Evolutionary conservation across 1,284 basidiomycete genomes (phyloP), one percentile per base, ranked within the genome.

Genomic region (Cutaneotrichosporon dermatis): DNA sequence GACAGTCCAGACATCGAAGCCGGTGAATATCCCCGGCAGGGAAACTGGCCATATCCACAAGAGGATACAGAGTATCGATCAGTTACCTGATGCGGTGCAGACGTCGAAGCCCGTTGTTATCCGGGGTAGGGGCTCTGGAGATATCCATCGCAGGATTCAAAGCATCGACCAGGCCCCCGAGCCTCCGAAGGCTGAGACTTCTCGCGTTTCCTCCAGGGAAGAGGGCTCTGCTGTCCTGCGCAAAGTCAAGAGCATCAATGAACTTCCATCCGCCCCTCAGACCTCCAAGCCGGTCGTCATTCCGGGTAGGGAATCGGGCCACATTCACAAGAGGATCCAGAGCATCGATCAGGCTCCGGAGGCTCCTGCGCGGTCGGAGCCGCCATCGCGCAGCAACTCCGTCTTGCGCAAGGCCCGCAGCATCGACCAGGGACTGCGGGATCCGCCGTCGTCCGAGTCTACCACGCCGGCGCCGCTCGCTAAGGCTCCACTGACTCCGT

Each of bases 191-290:
- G 9, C 35, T 33, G 33, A 34, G 25, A 49, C 46, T 9, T 12
- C 33, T 5, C 46, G 46, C 46, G 34, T 36, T n/a, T 39, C 42
- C 43, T 44, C 44, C 37, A 39, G 43, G 1, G 34, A 49, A 33
- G 34, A n/a, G 34, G 46, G n/a, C 10, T 49, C 46, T 6, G 46
- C 46, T 6, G 54, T 55, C 7, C 58, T 63, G 48, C 62, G 58
- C 35, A 63, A 63, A 45, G 56, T 59, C 6, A 59, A 59, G 41
- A 63, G 58, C 49, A 37, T 57, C 44, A 51, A 55, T 12, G n/a
- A 55, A 4, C 9, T 16, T n/a, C 41, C 51, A 6, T 34, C 25
- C 2, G 42, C 41, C 5, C n/a, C 39, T 7, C 50, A 41, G 50
- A 51, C 50, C 11, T 51, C 50, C 39, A 40, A 51, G 50, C 50